phyloP scores from a whole-genome alignment of 176 grass and related monocot species.

The Zoysia japonica region DNA sequence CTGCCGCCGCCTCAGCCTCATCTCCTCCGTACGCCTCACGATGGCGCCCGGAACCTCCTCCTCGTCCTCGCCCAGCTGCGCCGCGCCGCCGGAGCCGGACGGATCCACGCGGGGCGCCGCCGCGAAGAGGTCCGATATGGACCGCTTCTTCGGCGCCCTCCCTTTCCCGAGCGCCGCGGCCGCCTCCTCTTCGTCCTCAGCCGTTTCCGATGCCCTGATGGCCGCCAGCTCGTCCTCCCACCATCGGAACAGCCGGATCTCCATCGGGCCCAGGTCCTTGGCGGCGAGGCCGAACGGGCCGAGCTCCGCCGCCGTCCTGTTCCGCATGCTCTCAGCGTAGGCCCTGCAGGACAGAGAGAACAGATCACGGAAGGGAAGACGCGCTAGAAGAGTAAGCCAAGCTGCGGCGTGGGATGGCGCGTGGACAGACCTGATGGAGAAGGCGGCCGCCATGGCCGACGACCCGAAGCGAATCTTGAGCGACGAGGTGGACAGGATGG shows the following conservation, averaged over 20 bases:
- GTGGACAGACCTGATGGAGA: too few species aligned
- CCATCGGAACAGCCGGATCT: slow-evolving; percentile 50
- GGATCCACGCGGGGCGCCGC: slow-evolving; percentile 30
- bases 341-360: too few species aligned
- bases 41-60: slow-evolving; percentile 36
- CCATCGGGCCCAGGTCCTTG: slow-evolving; percentile 46
- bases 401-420: too few species aligned
- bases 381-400: too few species aligned
- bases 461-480: too few species aligned
- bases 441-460: too few species aligned
- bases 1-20: slow-evolving; percentile 25
- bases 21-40: slow-evolving; percentile 24
- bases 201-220: background rate
- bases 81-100: background rate
- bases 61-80: background rate
- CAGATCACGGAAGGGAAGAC: too few species aligned
- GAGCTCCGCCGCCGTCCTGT: too few species aligned
- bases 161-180: slow-evolving; percentile 23
- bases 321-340: too few species aligned
- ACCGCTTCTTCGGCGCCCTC: slow-evolving; percentile 58
- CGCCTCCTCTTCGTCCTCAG: background rate
- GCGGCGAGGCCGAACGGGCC: background rate
- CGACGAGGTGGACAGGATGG: too few species aligned
- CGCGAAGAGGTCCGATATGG: slow-evolving; percentile 62
- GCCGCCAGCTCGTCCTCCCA: slow-evolving; percentile 53